phyloP scores from a whole-genome alignment of 2,329 filamentous ascomycete species.

The Cadophora luteo-olivacea region DNA sequence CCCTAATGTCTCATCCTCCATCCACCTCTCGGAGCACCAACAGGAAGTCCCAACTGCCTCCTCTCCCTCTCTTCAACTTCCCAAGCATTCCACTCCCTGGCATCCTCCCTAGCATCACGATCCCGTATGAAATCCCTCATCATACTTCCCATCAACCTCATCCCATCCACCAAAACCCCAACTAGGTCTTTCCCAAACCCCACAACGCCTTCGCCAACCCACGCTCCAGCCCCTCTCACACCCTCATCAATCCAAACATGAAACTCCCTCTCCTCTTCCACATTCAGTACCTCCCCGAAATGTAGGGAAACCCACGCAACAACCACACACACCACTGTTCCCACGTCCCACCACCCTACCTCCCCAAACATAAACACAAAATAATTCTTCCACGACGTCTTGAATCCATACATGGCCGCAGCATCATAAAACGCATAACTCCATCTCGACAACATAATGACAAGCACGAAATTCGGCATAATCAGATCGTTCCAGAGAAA shows the following conservation, averaged over 20 bases:
- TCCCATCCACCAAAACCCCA: not conserved
- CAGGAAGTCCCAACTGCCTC: slow-evolving; percentile 1
- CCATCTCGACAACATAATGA: not conserved
- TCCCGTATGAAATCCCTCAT: not conserved
- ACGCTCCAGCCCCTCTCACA: not conserved
- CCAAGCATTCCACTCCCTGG: slow-evolving; percentile 7
- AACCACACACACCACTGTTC: not conserved
- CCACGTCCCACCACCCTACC: not conserved
- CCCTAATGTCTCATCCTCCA: not conserved
- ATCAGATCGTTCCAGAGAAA: not conserved
- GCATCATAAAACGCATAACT: not conserved
- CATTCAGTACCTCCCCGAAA: not conserved
- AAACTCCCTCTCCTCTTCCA: not conserved
- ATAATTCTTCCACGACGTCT: not conserved
- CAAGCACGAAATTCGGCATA: not conserved
- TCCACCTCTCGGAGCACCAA: not conserved
- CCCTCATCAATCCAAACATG: slow-evolving; percentile 2
- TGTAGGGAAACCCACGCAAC: not conserved
- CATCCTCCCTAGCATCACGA: not conserved
- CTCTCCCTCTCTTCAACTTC: slow-evolving; percentile 2
- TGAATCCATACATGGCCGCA: not conserved
- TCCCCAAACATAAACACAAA: not conserved
- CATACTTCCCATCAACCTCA: not conserved
- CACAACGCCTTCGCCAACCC: not conserved
- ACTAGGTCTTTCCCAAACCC: not conserved